Base-by-base conservation (phyloP, 2,329 filamentous ascomycete species). In the Hypoxylon sp. region DNA sequence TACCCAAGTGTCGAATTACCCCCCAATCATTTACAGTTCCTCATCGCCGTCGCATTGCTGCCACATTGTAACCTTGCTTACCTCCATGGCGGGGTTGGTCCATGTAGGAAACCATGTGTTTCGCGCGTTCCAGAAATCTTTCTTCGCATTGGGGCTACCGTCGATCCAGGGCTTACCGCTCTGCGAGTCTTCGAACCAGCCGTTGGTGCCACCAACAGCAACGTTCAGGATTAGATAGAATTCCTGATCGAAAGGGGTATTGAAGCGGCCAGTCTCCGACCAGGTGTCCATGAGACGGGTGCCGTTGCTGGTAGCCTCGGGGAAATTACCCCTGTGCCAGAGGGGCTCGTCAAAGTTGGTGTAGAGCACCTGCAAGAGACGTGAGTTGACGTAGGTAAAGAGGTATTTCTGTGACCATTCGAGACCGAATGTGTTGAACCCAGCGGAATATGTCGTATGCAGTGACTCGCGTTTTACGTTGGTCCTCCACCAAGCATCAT, bases 381-480 rank as follows among this genome's bases (percentile, higher is more conserved):
- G 86, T 34, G 82, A 87, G 77, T 94, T 88, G 75, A 95, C 80
- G 68, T 91, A 95, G 16, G 89, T 92, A 75, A 93, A 95, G 52
- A 94, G 75, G 70, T 95, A 94, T 71, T 92, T 93, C 63, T 93
- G 82, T 41, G 84, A 91, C 90, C 90, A 95, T 72, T 95, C 90
- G 2, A 95, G 71, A 9, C 90, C 90, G 64, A 86, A 95, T 0
- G 82, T 90, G 74, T 95, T 89, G 75, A 85, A 90, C 16, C 73
- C 80, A 1, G 76, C 72, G 21, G 84, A 72, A 70, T 87, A 95
- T 1, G 88, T 90, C 4, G 86, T 89, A 73, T 91, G 90, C 20
- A 91, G 78, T 7, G 89, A 86, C 55, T 79, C 74, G 44, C 84
- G 83, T 77, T 92, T 93, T 67, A 87, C 84, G 69, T 91, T 92